Evolutionary conservation across 139 green algal species (phyloP).

Genomic region (Coelastrella sp.): DNA sequence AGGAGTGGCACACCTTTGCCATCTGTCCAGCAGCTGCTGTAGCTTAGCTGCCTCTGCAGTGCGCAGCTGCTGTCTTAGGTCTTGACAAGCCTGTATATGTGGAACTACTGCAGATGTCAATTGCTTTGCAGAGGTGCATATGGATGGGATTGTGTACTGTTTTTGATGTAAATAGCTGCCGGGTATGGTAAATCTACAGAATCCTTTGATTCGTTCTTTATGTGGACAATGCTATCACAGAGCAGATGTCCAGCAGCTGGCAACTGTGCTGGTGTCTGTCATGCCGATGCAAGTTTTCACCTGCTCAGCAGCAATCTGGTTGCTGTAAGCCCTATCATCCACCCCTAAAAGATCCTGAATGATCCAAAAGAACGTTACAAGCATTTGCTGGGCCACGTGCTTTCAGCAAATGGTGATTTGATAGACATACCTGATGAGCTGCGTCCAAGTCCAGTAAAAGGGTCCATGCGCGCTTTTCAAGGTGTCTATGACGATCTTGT

Average conservation of each 20-base stretch:
- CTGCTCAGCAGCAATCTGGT: constrained; percentile 7
- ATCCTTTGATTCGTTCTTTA: not conserved
- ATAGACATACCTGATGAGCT: not conserved
- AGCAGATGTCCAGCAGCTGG: not conserved
- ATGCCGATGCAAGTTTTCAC: not conserved
- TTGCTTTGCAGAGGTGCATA: not conserved
- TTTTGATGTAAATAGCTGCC: not conserved
- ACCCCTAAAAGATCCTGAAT: constrained; percentile 4
- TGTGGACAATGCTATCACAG: not conserved
- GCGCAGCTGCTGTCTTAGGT: constrained; percentile 4
- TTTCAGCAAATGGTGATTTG: not conserved
- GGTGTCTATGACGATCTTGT: not conserved
- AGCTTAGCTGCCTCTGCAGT: not conserved
- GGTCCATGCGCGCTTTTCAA: constrained; percentile 1
- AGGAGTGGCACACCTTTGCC: not conserved
- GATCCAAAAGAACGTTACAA: not conserved
- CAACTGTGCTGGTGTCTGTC: not conserved
- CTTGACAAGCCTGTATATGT: not conserved
- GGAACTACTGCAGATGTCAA: not conserved
- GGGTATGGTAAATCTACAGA: not conserved
- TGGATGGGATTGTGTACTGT: not conserved
- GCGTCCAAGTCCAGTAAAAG: constrained; percentile 16
- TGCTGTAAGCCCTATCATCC: not conserved
- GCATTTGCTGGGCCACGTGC: not conserved
- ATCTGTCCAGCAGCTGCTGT: not conserved